Evolutionary conservation across 2,329 filamentous ascomycete genomes (phyloP).

Genomic region (Sporothrix pallida): DNA sequence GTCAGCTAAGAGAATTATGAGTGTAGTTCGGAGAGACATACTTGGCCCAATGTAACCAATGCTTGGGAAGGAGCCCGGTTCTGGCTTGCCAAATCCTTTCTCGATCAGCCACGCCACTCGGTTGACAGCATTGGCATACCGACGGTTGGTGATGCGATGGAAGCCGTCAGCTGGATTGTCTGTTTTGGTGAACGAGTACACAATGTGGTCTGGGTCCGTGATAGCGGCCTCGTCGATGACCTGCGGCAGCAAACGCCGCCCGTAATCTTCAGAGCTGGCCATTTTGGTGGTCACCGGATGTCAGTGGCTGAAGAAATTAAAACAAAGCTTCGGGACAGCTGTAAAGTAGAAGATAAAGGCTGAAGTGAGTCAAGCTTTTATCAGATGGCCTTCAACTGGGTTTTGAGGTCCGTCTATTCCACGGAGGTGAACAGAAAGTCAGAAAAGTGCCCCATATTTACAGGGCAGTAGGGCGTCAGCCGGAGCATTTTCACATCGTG

Average conservation of each 20-base stretch:
- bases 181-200: constrained; percentile 2
- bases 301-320: not conserved
- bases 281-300: not conserved
- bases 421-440: not conserved
- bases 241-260: not conserved
- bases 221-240: not conserved
- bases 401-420: not conserved
- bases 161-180: not conserved
- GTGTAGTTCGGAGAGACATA: not conserved
- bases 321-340: not conserved
- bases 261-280: not conserved
- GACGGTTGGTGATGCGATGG: not conserved
- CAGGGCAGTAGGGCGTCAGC: not conserved
- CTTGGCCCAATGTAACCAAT: constrained; percentile 7
- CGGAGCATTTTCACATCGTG: not conserved
- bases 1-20: not conserved
- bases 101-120: not conserved
- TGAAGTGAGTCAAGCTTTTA: not conserved
- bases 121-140: not conserved
- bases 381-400: not conserved
- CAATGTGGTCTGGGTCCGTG: not conserved
- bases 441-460: not conserved
- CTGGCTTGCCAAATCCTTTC: not conserved
- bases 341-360: not conserved
- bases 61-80: not conserved